Conservation (phyloP, 108 stramenopile genomes). For the Nitzschia inconspicua region DNA sequence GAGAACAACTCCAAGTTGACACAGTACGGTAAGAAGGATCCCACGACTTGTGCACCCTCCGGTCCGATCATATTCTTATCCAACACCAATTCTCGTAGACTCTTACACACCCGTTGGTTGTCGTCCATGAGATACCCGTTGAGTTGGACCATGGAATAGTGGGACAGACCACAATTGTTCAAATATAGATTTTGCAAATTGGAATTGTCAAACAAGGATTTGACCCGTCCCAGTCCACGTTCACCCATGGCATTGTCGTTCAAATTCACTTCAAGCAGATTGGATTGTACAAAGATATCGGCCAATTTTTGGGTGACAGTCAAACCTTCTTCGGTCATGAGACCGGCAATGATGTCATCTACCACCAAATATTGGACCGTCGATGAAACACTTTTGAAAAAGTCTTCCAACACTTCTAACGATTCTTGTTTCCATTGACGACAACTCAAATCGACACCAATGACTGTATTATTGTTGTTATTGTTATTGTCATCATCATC, state of each 20-base stretch:
- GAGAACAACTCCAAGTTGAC: conserved; percentile 11
- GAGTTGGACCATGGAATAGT: conserved; percentile 14
- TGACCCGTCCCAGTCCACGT: conserved; percentile 9
- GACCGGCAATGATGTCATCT: conserved; percentile 31
- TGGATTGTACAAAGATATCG: conserved; percentile 9
- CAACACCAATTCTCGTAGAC: conserved; percentile 9
- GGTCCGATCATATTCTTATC: conserved; percentile 30
- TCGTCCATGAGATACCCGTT: background rate
- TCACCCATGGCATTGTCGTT: conserved; percentile 40
- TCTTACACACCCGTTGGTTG: conserved; percentile 1
- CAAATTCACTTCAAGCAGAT: conserved; percentile 18
- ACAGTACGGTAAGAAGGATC: conserved; percentile 7
- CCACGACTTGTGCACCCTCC: conserved; percentile 10
- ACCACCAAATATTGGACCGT: too few relatives aligned
- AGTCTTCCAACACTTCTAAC: too few relatives aligned
- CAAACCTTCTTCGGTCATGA: conserved; percentile 18
- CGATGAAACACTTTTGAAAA: too few relatives aligned
- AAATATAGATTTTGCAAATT: conserved; percentile 14
- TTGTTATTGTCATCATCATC: too few relatives aligned
- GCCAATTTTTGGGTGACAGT: conserved; percentile 13
- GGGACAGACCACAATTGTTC: conserved; percentile 21
- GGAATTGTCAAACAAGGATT: conserved; percentile 11
- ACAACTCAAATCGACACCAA: too few relatives aligned
- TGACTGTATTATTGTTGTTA: too few relatives aligned
- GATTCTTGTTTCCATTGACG: too few relatives aligned